These are phyloP conservation scores for Rhynchospora pubera DNA, from an alignment of 176 grass and related monocot species.

Conservation along the genomic window DNA sequence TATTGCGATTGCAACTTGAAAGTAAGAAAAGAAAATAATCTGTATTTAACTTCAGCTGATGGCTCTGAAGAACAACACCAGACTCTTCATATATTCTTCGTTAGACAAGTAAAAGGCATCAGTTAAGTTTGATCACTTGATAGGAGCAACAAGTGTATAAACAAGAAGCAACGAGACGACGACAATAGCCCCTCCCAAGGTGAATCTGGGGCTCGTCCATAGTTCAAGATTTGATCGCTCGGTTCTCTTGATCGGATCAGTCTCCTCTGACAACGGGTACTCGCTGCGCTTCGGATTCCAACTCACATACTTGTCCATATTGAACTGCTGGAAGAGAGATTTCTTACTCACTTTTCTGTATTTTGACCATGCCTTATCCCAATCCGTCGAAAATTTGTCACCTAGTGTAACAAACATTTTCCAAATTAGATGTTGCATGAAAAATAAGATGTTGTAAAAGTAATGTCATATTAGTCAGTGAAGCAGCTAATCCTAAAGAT, in stretches of 20 bases:
- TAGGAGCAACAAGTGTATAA: conserved; percentile 59
- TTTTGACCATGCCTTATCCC: conserved; percentile 84
- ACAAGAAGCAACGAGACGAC: conserved; percentile 66
- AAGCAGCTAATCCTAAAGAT: too few relatives aligned
- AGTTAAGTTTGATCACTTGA: conserved; percentile 42
- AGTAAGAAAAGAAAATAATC: not conserved
- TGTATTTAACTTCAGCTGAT: not conserved
- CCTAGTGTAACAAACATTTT: conserved; percentile 27
- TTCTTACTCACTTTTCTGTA: conserved; percentile 76
- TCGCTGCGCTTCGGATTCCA: conserved; percentile 69
- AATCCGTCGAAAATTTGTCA: conserved; percentile 62
- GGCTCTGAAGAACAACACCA: not conserved
- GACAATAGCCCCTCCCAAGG: conserved; percentile 64
- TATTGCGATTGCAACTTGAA: not conserved
- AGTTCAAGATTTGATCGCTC: conserved; percentile 77
- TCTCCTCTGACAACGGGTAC: conserved; percentile 83
- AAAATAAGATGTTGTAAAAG: too few relatives aligned
- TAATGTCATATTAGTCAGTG: too few relatives aligned
- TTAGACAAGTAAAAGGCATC: conserved; percentile 17
- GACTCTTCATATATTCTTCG: not conserved
- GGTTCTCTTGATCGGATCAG: conserved; percentile 87
- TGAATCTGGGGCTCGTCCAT: conserved; percentile 90
- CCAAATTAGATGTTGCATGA: not conserved
- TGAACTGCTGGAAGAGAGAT: conserved; percentile 67
- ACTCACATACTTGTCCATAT: conserved; percentile 73